Evolutionary conservation across 208 protist genomes (phyloP), one percentile per base, ranked within the genome.

Genomic region (Phytomonas serpens): DNA sequence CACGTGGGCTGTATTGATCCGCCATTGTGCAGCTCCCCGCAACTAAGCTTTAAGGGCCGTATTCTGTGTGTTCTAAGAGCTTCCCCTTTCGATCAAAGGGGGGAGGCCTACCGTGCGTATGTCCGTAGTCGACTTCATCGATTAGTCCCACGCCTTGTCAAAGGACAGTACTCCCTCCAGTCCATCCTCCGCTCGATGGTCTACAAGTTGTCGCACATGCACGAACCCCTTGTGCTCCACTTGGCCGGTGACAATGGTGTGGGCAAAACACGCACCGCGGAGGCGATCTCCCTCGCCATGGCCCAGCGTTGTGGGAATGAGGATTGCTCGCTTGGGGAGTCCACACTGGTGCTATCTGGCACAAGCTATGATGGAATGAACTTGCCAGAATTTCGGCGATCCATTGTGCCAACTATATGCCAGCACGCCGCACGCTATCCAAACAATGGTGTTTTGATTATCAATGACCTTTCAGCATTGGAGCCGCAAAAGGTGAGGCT

Each of bases 201-300:
- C 4, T 70, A 82, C 52, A 90, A 93, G 65, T 80, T 93, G 66
- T 67, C 64, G n/a, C 73, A 80, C 64, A 65, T 73, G 14, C 67
- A 79, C 31, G 80, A 83, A 72, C 76, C 79, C 6, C 71, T 89
- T 27, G 77, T 94, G 13, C 70, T 94, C 27, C 86, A 92, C 64
- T 90, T 94, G 77, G 86, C 86, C 5, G 89, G 89, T 29, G 89
- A 94, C 77, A 94, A 94, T 68, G 89, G 89, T 29, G 89, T 94
- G 4, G 89, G 89, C 34, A 94, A 94, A 76, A 94, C 89, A 4
- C 80, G 76, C 27, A 57, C 75, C 30, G 87, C 89, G 36, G 81
- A 91, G 74, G 70, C 87, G 13, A 84, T 94, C 62, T 94, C 89
- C 9, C 75, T 90, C 10, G 80, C 89, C 13, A 40, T 92, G 19